Percentiles rank a stretch among this genome's conserved stretches.
These are phyloP conservation scores for Chalciporus piperatus DNA, from an alignment of 768 basidiomycete species.

Conservation along the genomic window DNA sequence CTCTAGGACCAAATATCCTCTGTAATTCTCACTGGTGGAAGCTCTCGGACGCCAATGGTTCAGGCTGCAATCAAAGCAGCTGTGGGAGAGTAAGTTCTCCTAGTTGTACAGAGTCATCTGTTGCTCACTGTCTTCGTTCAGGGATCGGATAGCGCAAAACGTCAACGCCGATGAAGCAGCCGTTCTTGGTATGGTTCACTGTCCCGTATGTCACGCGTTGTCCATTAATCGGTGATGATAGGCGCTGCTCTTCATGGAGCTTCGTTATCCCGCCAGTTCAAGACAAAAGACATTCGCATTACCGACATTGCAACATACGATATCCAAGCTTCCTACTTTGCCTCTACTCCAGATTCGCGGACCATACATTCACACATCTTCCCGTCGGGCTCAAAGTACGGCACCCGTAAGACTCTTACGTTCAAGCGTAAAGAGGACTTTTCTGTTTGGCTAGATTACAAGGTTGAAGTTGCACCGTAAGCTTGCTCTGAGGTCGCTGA, in stretches of 20 bases:
- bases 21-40: slow-evolving; percentile 91
- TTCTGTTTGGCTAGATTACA: slow-evolving; percentile 73
- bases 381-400: slow-evolving; percentile 70
- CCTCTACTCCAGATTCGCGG: slow-evolving; percentile 53
- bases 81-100: slow-evolving; percentile 67
- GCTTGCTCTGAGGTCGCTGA: slow-evolving; percentile 22
- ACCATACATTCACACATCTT: slow-evolving; percentile 78
- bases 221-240: slow-evolving; percentile 8
- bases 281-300: slow-evolving; percentile 91
- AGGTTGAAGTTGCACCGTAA: slow-evolving; percentile 58
- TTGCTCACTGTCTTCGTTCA: slow-evolving; percentile 22
- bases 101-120: background rate
- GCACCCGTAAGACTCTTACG: slow-evolving; percentile 81
- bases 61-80: slow-evolving; percentile 74
- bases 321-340: slow-evolving; percentile 74
- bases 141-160: slow-evolving; percentile 85
- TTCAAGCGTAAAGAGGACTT: slow-evolving; percentile 88
- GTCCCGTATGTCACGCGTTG: background rate
- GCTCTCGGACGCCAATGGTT: slow-evolving; percentile 88
- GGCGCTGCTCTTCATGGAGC: slow-evolving; percentile 92
- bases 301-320: slow-evolving; percentile 71
- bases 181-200: slow-evolving; percentile 60
- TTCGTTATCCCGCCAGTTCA: slow-evolving; percentile 82
- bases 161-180: slow-evolving; percentile 97
- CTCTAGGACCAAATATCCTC: slow-evolving; percentile 78